phyloP scores from a whole-genome alignment of 2,329 filamentous ascomycete genomes.

The Aspergillus jensenii region DNA sequence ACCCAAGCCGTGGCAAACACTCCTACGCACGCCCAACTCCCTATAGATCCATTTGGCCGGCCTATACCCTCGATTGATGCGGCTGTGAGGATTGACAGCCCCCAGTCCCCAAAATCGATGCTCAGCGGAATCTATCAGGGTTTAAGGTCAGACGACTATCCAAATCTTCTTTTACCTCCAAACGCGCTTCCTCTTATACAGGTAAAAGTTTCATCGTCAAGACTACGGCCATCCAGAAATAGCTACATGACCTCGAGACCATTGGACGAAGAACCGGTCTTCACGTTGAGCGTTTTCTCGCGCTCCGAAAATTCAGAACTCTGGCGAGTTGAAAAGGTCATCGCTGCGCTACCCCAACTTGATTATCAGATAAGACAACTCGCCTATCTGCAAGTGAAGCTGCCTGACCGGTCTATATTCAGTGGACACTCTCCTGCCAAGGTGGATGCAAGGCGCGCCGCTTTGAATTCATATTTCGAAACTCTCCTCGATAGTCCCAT shows the following conservation, averaged over 20 bases:
- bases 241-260: slow-evolving; percentile 79
- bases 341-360: slow-evolving; percentile 73
- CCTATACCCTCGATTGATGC: slow-evolving; percentile 39
- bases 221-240: slow-evolving; percentile 87
- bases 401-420: slow-evolving; percentile 84
- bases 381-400: slow-evolving; percentile 68
- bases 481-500: slow-evolving; percentile 79
- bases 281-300: slow-evolving; percentile 82
- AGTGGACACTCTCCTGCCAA: slow-evolving; percentile 90
- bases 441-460: slow-evolving; percentile 79
- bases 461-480: slow-evolving; percentile 83
- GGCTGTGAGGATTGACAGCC: slow-evolving; percentile 35
- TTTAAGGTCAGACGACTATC: slow-evolving; percentile 80
- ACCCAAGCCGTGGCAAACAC: background rate
- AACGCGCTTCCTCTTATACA: slow-evolving; percentile 84
- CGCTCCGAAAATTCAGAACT: slow-evolving; percentile 66
- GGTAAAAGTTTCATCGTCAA: slow-evolving; percentile 85
- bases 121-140: slow-evolving; percentile 67
- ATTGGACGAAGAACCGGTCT: slow-evolving; percentile 88
- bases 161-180: slow-evolving; percentile 79
- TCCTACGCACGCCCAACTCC: slow-evolving; percentile 31
- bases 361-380: slow-evolving; percentile 78
- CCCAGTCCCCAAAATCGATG: slow-evolving; percentile 26
- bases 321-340: slow-evolving; percentile 94
- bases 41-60: slow-evolving; percentile 16